Evolutionary conservation across 2,329 filamentous ascomycete species (phyloP).

Genomic region (Botrytis deweyae): DNA sequence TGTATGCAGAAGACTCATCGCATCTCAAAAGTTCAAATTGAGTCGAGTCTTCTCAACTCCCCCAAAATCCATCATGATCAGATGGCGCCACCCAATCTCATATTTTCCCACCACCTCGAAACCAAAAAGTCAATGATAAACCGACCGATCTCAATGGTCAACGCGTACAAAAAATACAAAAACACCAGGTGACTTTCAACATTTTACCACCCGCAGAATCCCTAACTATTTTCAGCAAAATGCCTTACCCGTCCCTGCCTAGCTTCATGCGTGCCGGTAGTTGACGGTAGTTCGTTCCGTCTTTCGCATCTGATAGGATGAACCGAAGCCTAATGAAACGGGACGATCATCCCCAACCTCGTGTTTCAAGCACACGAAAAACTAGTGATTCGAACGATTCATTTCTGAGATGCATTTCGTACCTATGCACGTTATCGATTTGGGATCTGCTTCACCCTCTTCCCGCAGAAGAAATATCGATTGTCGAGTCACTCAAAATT

Average conservation of each 20-base stretch:
- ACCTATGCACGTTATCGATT: not conserved
- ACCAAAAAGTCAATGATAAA: not conserved
- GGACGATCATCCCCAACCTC: not conserved
- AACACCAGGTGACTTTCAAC: not conserved
- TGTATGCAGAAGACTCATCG: not conserved
- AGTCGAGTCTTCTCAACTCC: not conserved
- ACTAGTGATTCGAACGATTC: no score
- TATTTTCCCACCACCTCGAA: not conserved
- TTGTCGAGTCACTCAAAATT: not conserved
- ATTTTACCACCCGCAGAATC: conserved; percentile 8
- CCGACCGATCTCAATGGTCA: not conserved
- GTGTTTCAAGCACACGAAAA: not conserved
- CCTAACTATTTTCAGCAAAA: not conserved
- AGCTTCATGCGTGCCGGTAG: conserved; percentile 4
- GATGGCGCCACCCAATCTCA: not conserved
- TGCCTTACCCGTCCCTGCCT: not conserved
- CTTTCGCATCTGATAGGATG: not conserved
- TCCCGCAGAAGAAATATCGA: not conserved
- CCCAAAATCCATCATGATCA: not conserved
- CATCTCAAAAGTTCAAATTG: not conserved
- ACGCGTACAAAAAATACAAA: not conserved
- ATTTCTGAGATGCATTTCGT: not conserved
- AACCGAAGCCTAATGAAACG: no score
- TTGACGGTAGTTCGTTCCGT: not conserved
- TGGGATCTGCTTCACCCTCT: not conserved